Evolutionary conservation across 2,329 filamentous ascomycete genomes (phyloP).

Genomic region (Fusarium nurragi): DNA sequence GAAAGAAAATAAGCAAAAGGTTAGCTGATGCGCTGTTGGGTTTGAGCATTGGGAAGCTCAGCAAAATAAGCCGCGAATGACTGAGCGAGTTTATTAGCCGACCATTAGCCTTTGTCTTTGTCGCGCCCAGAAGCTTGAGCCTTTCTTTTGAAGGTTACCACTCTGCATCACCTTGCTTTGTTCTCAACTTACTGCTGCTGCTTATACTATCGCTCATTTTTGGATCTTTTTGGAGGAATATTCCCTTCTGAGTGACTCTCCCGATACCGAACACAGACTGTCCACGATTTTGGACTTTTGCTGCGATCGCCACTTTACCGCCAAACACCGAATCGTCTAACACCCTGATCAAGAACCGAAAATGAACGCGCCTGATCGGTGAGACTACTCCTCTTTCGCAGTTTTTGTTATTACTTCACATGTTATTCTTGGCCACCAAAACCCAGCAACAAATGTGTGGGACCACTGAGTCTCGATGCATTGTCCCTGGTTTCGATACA

Average conservation of each 20-base stretch:
- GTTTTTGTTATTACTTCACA: background rate
- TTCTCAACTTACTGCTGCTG: slow-evolving; percentile 13
- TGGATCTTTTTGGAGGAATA: slow-evolving; percentile 1
- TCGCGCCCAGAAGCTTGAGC: slow-evolving; percentile 17
- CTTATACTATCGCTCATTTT: background rate
- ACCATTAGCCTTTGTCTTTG: slow-evolving; percentile 45
- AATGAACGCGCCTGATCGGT: slow-evolving; percentile 69
- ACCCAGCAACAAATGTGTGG: background rate
- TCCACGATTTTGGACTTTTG: slow-evolving; percentile 10
- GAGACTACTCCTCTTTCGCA: slow-evolving; percentile 41
- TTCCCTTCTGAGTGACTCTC: background rate
- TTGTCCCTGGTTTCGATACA: background rate
- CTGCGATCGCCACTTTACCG: slow-evolving; percentile 34
- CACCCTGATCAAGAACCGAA: slow-evolving; percentile 30
- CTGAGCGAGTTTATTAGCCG: slow-evolving; percentile 40
- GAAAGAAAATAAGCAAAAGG: background rate
- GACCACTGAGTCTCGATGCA: background rate
- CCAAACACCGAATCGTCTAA: slow-evolving; percentile 21
- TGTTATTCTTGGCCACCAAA: background rate
- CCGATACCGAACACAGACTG: background rate
- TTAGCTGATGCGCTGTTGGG: background rate
- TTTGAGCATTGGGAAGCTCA: background rate
- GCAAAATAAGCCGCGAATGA: background rate
- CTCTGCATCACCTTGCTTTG: slow-evolving; percentile 26
- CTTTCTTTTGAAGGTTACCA: slow-evolving; percentile 24